Evolutionary conservation across 371 early-diverging fungal genomes (phyloP), one percentile per base, ranked within the genome.

Genomic region (Blakeslea trispora): DNA sequence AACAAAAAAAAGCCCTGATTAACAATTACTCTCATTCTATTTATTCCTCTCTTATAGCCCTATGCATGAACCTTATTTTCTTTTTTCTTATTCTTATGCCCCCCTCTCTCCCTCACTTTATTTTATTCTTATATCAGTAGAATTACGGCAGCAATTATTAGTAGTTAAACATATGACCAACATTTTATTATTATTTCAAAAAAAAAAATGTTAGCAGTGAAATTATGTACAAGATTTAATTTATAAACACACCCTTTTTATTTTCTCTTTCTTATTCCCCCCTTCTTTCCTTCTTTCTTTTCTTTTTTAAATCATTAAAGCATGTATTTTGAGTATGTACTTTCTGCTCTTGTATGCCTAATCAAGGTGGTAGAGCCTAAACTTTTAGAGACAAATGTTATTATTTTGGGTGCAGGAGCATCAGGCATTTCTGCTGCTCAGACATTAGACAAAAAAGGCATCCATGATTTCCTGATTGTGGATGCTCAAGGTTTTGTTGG

Each of bases 351-450:
- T 45, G 31, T 49, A 24, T 40, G 24, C 21, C 48, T 45, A 48
- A 47, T 24, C 32, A 43, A 31, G 23, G n/a, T 28, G 42, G 35
- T 57, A 21, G 21, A 49, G n/a, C 37, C 32, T 42, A 34, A 46
- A 2, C 19, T 10, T 39, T 18, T 51, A 19, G 45, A 50, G 17
- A 73, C 72, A 34, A 65, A 73, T 45, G 72, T 79, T 0, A 63
- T 66, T 10, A 72, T 79, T 22, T 45, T 79, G 22, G 79, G 79
- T 9, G 79, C 72, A 11, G 79, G 79, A 40, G 76, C 70, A 9
- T 50, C 72, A n/a, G 79, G 79, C 8, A 63, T 79, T 22, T 60
- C 74, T 17, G 72, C 74, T 8, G 79, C 72, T 32, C 45, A 60
- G 28, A 55, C 57, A 19, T 32, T 79, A 3, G 21, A 47, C 9